Conservation (phyloP, 2,329 filamentous ascomycete species). For the Leptodontidium sp. region DNA sequence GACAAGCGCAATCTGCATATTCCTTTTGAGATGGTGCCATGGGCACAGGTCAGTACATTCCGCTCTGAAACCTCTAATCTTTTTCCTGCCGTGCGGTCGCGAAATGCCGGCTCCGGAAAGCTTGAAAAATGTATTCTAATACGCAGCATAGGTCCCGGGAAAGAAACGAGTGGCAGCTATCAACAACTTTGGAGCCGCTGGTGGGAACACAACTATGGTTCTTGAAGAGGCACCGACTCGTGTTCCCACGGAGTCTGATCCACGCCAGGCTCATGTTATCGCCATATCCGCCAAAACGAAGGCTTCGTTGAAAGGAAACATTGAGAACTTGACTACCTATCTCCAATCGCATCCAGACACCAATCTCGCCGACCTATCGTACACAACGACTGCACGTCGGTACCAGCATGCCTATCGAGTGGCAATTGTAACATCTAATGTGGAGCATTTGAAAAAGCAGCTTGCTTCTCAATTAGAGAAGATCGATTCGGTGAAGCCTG, state of each 20-base stretch:
- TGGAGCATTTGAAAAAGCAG: constrained; percentile 47
- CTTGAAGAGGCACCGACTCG: constrained; percentile 40
- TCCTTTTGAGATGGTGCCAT: constrained; percentile 23
- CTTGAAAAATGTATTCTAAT: too few relatives aligned
- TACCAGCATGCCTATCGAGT: constrained; percentile 65
- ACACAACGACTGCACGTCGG: constrained; percentile 51
- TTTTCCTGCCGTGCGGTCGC: too few relatives aligned
- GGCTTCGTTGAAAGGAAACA: constrained; percentile 29
- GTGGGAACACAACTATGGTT: constrained; percentile 35
- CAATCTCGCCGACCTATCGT: constrained; percentile 30
- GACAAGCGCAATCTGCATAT: constrained; percentile 57
- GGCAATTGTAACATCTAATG: constrained; percentile 52
- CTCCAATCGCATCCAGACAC: constrained; percentile 29
- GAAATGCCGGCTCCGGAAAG: too few relatives aligned
- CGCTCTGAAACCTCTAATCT: too few relatives aligned
- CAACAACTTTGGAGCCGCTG: constrained; percentile 58
- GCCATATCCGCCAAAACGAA: constrained; percentile 54
- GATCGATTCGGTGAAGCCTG: constrained; percentile 26
- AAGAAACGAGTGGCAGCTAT: constrained; percentile 51
- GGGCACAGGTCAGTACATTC: not conserved
- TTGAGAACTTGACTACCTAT: constrained; percentile 24
- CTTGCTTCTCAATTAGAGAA: constrained; percentile 37
- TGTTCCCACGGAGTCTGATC: constrained; percentile 43
- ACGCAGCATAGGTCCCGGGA: too few relatives aligned
- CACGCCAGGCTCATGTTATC: constrained; percentile 52